phyloP scores from a whole-genome alignment of 73 alveolate genomes.

The Tetrahymena elliotti region DNA sequence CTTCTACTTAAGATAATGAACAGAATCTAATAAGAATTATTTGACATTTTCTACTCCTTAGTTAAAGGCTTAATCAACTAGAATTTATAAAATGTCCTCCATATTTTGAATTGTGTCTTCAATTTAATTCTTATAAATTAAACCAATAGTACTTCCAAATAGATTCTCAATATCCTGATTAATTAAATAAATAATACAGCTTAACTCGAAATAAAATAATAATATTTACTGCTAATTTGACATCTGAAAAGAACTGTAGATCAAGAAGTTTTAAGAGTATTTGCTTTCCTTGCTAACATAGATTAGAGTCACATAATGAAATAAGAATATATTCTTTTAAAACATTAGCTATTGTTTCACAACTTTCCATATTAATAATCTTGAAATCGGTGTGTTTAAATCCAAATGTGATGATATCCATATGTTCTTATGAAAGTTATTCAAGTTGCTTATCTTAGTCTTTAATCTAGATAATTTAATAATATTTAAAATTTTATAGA shows the following conservation, averaged over 20 bases:
- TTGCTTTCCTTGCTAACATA: background rate
- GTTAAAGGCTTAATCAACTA: background rate
- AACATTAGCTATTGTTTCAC: constrained; percentile 28
- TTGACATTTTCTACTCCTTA: background rate
- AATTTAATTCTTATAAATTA: background rate
- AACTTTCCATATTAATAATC: constrained; percentile 24
- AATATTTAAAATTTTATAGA: background rate
- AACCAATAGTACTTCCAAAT: background rate
- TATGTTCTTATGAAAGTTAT: constrained; percentile 19
- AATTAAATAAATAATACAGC: background rate
- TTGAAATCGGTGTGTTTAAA: constrained; percentile 30
- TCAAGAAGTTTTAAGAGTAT: constrained; percentile 2
- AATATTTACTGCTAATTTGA: background rate
- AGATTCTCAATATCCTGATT: background rate
- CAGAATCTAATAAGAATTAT: background rate
- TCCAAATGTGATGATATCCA: constrained; percentile 12
- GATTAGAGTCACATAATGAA: constrained; percentile 10
- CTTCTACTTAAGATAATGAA: background rate
- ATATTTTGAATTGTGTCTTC: background rate
- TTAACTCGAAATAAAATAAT: background rate
- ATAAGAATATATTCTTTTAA: constrained; percentile 21
- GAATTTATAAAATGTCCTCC: background rate
- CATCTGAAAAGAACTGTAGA: constrained; percentile 23
- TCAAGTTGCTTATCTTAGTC: constrained; percentile 7
- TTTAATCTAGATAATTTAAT: background rate